These are phyloP conservation scores for Magnaporthales sp. DNA, from an alignment of 2,329 filamentous ascomycete species.

Conservation along the genomic window DNA sequence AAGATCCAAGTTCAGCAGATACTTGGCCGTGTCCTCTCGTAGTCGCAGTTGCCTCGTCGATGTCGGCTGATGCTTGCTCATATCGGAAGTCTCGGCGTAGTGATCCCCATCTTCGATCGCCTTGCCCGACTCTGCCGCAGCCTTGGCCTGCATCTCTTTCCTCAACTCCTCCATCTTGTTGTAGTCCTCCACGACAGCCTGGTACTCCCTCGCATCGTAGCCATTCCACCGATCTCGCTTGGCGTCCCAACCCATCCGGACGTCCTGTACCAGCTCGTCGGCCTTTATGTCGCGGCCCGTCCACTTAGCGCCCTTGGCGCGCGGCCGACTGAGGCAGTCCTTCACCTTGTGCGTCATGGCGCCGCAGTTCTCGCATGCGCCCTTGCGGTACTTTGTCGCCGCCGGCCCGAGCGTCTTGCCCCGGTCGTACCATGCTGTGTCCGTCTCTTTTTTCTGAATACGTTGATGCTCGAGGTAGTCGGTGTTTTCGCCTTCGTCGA, in stretches of 20 bases:
- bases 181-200: slow-evolving; percentile 79
- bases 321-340: slow-evolving; percentile 81
- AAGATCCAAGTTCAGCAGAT: slow-evolving; percentile 86
- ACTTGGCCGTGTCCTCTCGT: slow-evolving; percentile 95
- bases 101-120: slow-evolving; percentile 54
- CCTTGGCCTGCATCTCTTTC: slow-evolving; percentile 38
- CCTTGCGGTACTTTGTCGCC: slow-evolving; percentile 94
- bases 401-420: slow-evolving; percentile 77
- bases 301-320: slow-evolving; percentile 84
- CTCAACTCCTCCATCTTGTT: slow-evolving; percentile 73
- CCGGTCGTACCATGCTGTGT: slow-evolving; percentile 87
- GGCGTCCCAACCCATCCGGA: slow-evolving; percentile 89
- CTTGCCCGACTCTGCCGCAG: slow-evolving; percentile 39
- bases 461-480: slow-evolving; percentile 96
- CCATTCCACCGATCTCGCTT: slow-evolving; percentile 98
- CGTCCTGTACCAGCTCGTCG: slow-evolving; percentile 78
- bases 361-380: slow-evolving; percentile 97
- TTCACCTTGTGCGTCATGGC: slow-evolving; percentile 94
- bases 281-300: slow-evolving; percentile 90
- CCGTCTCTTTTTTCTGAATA: slow-evolving; percentile 64
- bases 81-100: slow-evolving; percentile 93
- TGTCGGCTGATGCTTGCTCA: slow-evolving; percentile 88
- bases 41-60: slow-evolving; percentile 85
- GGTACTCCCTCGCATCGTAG: slow-evolving; percentile 85
- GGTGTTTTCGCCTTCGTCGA: slow-evolving; percentile 61